Evolutionary conservation across 140 eudicot genomes (phyloP), one percentile per base, ranked within the genome.

Genomic region (Ambrosia hybrid): DNA sequence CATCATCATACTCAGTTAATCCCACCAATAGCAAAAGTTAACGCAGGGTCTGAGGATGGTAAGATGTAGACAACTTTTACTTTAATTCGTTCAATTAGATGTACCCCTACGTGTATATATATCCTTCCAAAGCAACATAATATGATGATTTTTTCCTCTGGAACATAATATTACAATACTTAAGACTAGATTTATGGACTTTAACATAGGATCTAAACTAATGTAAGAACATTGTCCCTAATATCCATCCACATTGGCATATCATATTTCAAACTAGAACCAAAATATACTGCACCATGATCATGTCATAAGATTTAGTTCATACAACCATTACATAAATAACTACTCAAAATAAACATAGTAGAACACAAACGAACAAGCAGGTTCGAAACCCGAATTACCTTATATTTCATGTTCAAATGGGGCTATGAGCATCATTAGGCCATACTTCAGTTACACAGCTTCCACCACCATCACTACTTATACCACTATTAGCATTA

Each of bases 381-480:
- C 57, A 64, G 67, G 67, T 57, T 56, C 8, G 57, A 71, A 57
- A 13, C 0, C 36, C 61, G 38, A 12, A 39, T 37, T 46, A 65
- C 81, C 71, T 49, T 73, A 65, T 45, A 57, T 65, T 66, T 49
- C 66, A 37, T 65, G 60, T 85, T 45, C 89, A 83, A 67, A 70
- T 5, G 38, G 81, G 53, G 43, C 76, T 61, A 80, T 74, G 84
- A 83, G 85, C 70, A 36, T 80, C 91, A 82, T 83, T 85, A 38
- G 79, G 71, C 96, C 98, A 92, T 6, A 83, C 76, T 15, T 82
- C 96, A 9, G 92, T 71, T 9, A 68, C 84, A 48, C 89, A 80
- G 60, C 86, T 84, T 45, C 80, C 89, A 61, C 85, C 80, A 36
- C 85, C 80, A 36, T 90, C 89, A 36, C 80, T 64, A 6, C 68